These are phyloP conservation scores for Cutaneotrichosporon cavernicola DNA, from an alignment of 1,284 basidiomycete species.

Conservation along the genomic window DNA sequence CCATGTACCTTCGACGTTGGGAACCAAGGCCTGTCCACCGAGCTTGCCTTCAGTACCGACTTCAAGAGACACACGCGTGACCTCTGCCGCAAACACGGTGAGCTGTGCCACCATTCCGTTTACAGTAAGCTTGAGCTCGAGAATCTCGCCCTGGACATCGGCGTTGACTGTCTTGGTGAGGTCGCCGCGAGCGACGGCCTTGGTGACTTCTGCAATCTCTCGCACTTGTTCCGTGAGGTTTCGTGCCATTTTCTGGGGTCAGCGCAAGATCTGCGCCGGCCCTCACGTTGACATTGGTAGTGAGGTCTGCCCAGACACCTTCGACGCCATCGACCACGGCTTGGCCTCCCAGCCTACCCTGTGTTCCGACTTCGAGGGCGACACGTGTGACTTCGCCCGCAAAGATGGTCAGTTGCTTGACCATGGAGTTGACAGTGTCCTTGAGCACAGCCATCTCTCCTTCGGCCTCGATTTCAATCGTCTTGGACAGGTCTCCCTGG, in stretches of 20 bases:
- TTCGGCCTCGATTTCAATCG: slow-evolving; percentile 70
- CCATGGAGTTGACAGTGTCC: slow-evolving; percentile 67
- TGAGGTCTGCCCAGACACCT: slow-evolving; percentile 91
- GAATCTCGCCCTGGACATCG: slow-evolving; percentile 95
- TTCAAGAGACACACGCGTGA: slow-evolving; percentile 82
- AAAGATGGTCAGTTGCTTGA: slow-evolving; percentile 84
- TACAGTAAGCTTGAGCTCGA: slow-evolving; percentile 74
- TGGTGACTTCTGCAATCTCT: slow-evolving; percentile 95
- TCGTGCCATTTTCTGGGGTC: slow-evolving; percentile 71
- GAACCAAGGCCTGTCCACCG: slow-evolving; percentile 86
- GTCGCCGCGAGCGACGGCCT: slow-evolving; percentile 91
- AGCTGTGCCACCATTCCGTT: slow-evolving; percentile 56
- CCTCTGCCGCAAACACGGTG: slow-evolving; percentile 60
- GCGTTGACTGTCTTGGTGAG: slow-evolving; percentile 86
- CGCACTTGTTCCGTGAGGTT: slow-evolving; percentile 96
- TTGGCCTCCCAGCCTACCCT: slow-evolving; percentile 89
- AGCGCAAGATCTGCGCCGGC: background rate
- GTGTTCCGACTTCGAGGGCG: slow-evolving; percentile 85
- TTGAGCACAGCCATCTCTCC: slow-evolving; percentile 86
- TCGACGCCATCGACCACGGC: slow-evolving; percentile 88
- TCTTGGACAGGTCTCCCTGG: slow-evolving; percentile 57
- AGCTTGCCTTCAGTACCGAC: slow-evolving; percentile 94
- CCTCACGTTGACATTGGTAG: slow-evolving; percentile 78
- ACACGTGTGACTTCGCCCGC: slow-evolving; percentile 94
- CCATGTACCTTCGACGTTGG: slow-evolving; percentile 87